These are phyloP conservation scores for Paecilomyces niveus DNA, from an alignment of 2,329 filamentous ascomycete species.

Conservation along the genomic window DNA sequence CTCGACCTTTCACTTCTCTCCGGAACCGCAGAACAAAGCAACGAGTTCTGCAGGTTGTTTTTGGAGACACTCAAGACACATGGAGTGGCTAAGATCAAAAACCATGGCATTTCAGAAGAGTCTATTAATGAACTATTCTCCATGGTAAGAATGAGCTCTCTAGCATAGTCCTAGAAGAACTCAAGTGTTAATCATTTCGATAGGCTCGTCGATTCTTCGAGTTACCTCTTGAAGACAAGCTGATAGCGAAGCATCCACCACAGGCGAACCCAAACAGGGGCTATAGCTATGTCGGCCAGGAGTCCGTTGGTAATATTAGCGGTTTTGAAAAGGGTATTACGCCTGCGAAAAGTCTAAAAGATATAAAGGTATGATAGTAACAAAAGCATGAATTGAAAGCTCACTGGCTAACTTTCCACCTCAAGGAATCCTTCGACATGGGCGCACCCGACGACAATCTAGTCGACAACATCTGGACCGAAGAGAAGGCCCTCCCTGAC, in stretches of 20 bases:
- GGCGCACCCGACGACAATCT: constrained; percentile 1
- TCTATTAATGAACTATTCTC: constrained; percentile 3
- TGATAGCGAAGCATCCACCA: constrained; percentile 21
- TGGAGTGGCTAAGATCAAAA: constrained; percentile 5
- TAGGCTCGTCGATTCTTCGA: constrained; percentile 16
- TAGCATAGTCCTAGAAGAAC: neutral
- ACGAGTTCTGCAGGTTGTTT: neutral
- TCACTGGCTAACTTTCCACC: neutral
- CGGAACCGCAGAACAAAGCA: neutral
- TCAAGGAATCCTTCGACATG: constrained; percentile 3
- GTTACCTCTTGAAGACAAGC: constrained; percentile 19
- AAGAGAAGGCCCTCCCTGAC: neutral
- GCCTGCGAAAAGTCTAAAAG: neutral
- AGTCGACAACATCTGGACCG: constrained; percentile 3
- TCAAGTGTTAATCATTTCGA: neutral
- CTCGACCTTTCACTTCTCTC: neutral
- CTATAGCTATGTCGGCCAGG: constrained; percentile 23
- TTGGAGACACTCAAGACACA: constrained; percentile 1
- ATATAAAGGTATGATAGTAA: constrained; percentile 1
- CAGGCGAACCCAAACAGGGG: constrained; percentile 23
- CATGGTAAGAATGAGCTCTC: neutral
- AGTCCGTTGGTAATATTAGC: constrained; percentile 18
- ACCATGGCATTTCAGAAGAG: constrained; percentile 4
- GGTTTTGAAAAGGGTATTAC: constrained; percentile 12
- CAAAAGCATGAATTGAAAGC: neutral